A percentile compares a stretch with the other conserved stretches of the same genome.
phyloP scores from a whole-genome alignment of 768 basidiomycete genomes.

The Zangia roseola region DNA sequence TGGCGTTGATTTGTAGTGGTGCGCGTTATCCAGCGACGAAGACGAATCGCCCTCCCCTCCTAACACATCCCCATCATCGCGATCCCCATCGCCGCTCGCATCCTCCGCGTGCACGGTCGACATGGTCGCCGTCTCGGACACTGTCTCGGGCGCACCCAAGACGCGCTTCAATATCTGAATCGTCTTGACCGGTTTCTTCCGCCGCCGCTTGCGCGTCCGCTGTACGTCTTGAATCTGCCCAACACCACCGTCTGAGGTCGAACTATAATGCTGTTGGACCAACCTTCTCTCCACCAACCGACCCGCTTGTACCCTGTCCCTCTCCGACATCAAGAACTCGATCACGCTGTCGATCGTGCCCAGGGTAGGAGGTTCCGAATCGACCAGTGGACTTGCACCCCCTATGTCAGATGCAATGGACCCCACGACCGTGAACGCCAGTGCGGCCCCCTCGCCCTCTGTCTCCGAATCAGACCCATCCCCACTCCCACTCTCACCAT shows the following conservation, averaged over 20 bases:
- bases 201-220: slow-evolving; percentile 38
- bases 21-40: slow-evolving; percentile 26
- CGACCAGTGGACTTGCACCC: slow-evolving; percentile 27
- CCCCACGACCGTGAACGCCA: slow-evolving; percentile 27
- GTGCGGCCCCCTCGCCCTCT: slow-evolving; percentile 36
- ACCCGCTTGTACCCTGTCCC: slow-evolving; percentile 53
- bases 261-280: slow-evolving; percentile 25
- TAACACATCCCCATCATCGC: slow-evolving; percentile 14
- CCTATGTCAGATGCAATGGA: slow-evolving; percentile 22
- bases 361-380: slow-evolving; percentile 56
- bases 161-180: slow-evolving; percentile 29
- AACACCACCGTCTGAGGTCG: slow-evolving; percentile 36
- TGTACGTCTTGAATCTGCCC: slow-evolving; percentile 40
- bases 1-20: slow-evolving; percentile 24
- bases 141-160: slow-evolving; percentile 16
- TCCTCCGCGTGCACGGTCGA: slow-evolving; percentile 22
- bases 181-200: slow-evolving; percentile 34
- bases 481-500: slow-evolving; percentile 8
- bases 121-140: slow-evolving; percentile 24
- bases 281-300: slow-evolving; percentile 29
- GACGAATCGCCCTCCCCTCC: slow-evolving; percentile 28
- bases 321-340: slow-evolving; percentile 72
- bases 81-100: slow-evolving; percentile 27
- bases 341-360: slow-evolving; percentile 73
- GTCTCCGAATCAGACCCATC: slow-evolving; percentile 35